A percentile compares a stretch with the other conserved stretches of the same genome.
These are phyloP conservation scores for Deinandra increscens DNA, from an alignment of 129 eudicot species.

Conservation along the genomic window DNA sequence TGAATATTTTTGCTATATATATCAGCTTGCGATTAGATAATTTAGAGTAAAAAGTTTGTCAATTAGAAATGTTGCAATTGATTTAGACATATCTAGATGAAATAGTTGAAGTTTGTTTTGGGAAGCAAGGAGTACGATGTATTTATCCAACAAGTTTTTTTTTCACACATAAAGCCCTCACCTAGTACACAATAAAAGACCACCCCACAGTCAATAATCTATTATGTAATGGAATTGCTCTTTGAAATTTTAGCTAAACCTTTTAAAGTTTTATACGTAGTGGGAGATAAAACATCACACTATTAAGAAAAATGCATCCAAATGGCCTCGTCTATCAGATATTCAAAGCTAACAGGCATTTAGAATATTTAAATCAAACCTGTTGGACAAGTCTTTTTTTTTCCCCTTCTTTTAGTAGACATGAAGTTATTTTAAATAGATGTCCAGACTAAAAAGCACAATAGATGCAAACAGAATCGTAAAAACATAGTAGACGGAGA, in stretches of 20 bases:
- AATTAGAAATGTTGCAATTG: neutral
- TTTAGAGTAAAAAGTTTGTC: neutral
- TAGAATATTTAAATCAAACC: neutral
- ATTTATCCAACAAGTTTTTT: no score
- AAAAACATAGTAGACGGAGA: conserved; percentile 1
- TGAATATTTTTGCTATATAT: neutral
- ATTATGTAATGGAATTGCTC: neutral
- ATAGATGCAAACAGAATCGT: neutral
- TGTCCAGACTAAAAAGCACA: neutral
- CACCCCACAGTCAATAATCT: neutral
- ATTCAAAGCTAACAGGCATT: conserved; percentile 1
- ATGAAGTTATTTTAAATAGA: conserved; percentile 1
- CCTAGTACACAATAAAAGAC: neutral
- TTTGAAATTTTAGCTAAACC: neutral
- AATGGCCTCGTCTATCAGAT: neutral
- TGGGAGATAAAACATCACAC: neutral
- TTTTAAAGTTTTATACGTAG: neutral
- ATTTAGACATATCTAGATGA: neutral
- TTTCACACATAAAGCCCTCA: neutral
- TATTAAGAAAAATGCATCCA: neutral
- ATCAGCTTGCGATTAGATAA: neutral
- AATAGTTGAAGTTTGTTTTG: neutral
- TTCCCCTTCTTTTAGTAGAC: neutral
- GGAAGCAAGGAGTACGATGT: no score
- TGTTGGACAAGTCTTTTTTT: neutral